A percentile compares a stretch with the other conserved stretches of the same genome.
Evolutionary conservation across 345 rosid species (phyloP).

Genomic region (rapeseed (Brassica napus)): Da-Ae NC_063434.1:21210501-21211000

Average conservation of each 20-base stretch:
- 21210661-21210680: slow-evolving; percentile 77
- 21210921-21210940: no score
- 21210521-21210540: not conserved
- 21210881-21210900: no score
- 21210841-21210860: slow-evolving; percentile 82
- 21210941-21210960: no score
- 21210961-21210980: no score
- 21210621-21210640: slow-evolving; percentile 89
- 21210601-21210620: slow-evolving; percentile 45
- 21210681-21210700: slow-evolving; percentile 61
- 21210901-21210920: no score
- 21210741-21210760: slow-evolving; percentile 83
- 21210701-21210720: slow-evolving; percentile 64
- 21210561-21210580: no score
- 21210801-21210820: slow-evolving; percentile 85
- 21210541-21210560: not conserved
- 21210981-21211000: no score
- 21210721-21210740: slow-evolving; percentile 80
- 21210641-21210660: slow-evolving; percentile 72
- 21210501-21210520: slow-evolving; percentile 75
- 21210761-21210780: slow-evolving; percentile 86
- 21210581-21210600: not conserved
- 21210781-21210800: slow-evolving; percentile 94
- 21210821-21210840: slow-evolving; percentile 85
- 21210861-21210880: no score